Evolutionary conservation across 768 basidiomycete genomes (phyloP).

Genomic region (Crucibulum laeve): DNA sequence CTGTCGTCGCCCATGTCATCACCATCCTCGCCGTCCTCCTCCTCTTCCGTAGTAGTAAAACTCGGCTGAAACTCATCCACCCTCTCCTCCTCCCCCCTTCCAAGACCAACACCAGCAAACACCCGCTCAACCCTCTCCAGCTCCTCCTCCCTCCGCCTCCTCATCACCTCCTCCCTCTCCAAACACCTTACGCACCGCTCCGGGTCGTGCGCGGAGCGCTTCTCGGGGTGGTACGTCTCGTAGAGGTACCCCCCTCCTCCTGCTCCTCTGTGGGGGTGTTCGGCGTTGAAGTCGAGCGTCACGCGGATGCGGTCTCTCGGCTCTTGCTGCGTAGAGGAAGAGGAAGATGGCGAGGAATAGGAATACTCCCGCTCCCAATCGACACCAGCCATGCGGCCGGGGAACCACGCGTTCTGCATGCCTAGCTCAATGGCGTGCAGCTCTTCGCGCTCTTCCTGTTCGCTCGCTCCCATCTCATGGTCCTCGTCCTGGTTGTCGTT

Average conservation of each 20-base stretch:
- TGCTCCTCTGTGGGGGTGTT: slow-evolving; percentile 3
- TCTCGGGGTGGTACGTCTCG: slow-evolving; percentile 32
- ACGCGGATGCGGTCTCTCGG: neutral
- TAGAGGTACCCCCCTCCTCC: slow-evolving; percentile 26
- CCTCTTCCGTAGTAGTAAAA: too few species aligned
- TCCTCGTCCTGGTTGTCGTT: slow-evolving; percentile 11
- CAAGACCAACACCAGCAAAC: slow-evolving; percentile 9
- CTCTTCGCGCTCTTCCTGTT: neutral
- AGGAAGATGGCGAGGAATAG: neutral
- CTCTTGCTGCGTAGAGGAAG: neutral
- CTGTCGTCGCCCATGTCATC: slow-evolving; percentile 17
- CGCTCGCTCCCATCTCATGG: neutral
- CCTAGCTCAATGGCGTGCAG: slow-evolving; percentile 19
- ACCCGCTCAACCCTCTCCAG: slow-evolving; percentile 9
- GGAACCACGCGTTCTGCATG: slow-evolving; percentile 38
- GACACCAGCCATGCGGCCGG: slow-evolving; percentile 20
- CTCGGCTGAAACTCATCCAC: too few species aligned
- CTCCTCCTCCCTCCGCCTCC: slow-evolving; percentile 7
- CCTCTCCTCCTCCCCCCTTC: too few species aligned
- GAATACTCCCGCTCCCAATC: slow-evolving; percentile 2
- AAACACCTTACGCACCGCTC: slow-evolving; percentile 14
- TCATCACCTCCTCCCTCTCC: slow-evolving; percentile 14
- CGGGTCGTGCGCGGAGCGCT: slow-evolving; percentile 36
- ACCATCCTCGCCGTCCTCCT: slow-evolving; percentile 21
- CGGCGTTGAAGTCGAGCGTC: neutral